Base-by-base conservation (phyloP, 257 asterid species). In the Gentiana macrophylla region DNA sequence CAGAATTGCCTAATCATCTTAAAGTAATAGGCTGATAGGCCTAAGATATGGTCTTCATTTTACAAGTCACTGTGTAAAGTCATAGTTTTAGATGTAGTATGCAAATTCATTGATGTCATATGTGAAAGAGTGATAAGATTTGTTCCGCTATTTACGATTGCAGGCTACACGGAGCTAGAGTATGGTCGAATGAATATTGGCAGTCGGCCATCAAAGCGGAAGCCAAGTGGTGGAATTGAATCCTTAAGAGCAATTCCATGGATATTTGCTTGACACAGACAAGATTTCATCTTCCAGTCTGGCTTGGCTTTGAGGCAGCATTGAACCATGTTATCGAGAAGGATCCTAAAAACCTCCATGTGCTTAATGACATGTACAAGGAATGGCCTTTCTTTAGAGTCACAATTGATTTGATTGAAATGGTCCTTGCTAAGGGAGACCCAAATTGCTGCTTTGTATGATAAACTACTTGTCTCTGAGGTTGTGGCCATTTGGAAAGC, bases 241-340 rank as follows among this genome's bases (percentile, higher is more conserved):
- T 83, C 97, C 7, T 89, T 89, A 15, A 69, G 97, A 61, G 97
- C 95, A 50, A 89, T 89, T 69, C 97, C 97, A 12, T 89, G 95
- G 97, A 89, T 89, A 73, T 89, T 89, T 59, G 97, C 97, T n/a
- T 89, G 97, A 89, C 97, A 1, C 97, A 89, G 62, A 89, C 97
- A 3, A 81, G 97, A 52, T 89, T 89, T 56, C 97, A 89, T 73
- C 95, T 89, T 32, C 97, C 97, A 0, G 97, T 89, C 51, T 89
- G 97, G 97, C 94, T 89, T 51, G 95, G 97, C 15, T 86, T 89
- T 56, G 97, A 93, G 35, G 80, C 76, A 37, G 95, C 97, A 12
- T 66, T 89, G 67, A 75, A 77, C 61, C 86, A 80, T 13, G 63
- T 62, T 32, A 75, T 81, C 2, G 75, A 70, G 5, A 89, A 81